Conservation (phyloP, 441 rosid genomes). For the Erodium trifolium region DNA sequence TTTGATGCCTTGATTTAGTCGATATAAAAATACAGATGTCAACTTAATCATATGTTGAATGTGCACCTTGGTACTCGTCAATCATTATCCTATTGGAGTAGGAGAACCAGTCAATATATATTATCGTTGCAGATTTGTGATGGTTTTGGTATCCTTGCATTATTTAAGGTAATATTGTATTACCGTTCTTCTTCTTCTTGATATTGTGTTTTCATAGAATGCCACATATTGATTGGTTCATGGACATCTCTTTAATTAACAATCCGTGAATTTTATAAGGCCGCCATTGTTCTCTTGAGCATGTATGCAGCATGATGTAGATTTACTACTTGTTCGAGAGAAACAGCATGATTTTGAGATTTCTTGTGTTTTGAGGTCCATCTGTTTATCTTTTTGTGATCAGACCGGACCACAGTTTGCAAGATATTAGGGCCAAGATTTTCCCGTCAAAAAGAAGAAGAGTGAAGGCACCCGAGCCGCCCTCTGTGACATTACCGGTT, state of each 20-base stretch:
- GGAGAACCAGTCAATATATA: not conserved
- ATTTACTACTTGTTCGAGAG: not conserved
- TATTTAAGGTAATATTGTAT: not conserved
- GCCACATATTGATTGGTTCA: not conserved
- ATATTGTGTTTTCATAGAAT: not conserved
- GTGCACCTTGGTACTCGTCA: not conserved
- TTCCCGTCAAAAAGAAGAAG: conserved; percentile 45
- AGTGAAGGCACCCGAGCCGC: conserved; percentile 32
- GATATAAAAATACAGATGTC: not conserved
- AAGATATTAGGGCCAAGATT: conserved; percentile 57
- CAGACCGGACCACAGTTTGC: conserved; percentile 70
- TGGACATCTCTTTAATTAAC: not conserved
- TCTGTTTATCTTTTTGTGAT: conserved; percentile 16
- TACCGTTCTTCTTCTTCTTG: not conserved
- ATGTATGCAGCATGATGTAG: not conserved
- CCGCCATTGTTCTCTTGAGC: not conserved
- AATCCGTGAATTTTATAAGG: not conserved
- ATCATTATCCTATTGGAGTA: not conserved
- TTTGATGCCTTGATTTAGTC: no score
- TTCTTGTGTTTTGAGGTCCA: conserved; percentile 10
- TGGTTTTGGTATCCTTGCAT: not conserved
- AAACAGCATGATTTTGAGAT: conserved; percentile 3
- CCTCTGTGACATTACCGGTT: conserved; percentile 36
- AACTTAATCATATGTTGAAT: not conserved
- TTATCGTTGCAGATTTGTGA: not conserved